Conservation (phyloP, 192 early-diverging fungal species). For the Coemansia sp. region DNA sequence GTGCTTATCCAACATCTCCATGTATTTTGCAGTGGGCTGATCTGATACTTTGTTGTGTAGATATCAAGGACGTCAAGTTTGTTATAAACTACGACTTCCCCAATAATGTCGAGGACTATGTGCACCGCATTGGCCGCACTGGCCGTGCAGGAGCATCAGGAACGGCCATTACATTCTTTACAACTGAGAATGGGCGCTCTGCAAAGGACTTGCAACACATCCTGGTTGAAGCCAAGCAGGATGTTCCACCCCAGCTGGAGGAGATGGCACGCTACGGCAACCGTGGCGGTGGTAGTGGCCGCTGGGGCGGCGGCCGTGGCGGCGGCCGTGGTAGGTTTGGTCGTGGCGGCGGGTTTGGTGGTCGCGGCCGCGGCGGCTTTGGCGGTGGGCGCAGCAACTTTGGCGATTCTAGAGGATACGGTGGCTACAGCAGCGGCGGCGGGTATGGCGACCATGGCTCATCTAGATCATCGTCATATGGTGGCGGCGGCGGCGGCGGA, state of each 20-base stretch:
- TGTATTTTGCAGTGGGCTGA: background rate
- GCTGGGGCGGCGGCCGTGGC: constrained; percentile 54
- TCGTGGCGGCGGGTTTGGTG: constrained; percentile 14
- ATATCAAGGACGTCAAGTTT: constrained; percentile 93
- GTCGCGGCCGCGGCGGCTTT: constrained; percentile 5
- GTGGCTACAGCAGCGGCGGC: constrained; percentile 19
- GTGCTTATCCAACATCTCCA: background rate
- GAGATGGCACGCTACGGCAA: constrained; percentile 64
- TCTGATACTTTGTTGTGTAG: constrained; percentile 39
- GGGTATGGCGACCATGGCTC: constrained; percentile 32
- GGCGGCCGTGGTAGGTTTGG: constrained; percentile 49
- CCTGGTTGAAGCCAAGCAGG: constrained; percentile 87
- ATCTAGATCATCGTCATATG: constrained; percentile 32
- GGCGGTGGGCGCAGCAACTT: constrained; percentile 26
- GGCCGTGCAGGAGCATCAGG: constrained; percentile 91
- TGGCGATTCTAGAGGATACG: constrained; percentile 18
- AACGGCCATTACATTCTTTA: constrained; percentile 93
- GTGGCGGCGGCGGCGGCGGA: constrained; percentile 20
- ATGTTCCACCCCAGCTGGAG: constrained; percentile 75
- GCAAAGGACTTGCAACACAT: constrained; percentile 85
- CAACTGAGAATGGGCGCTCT: constrained; percentile 78
- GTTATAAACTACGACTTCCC: constrained; percentile 98
- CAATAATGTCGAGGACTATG: constrained; percentile 84
- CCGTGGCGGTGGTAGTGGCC: constrained; percentile 55
- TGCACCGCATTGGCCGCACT: constrained; percentile 95